Conservation (phyloP, 2,329 filamentous ascomycete genomes). For the Ciborinia camelliae region DNA sequence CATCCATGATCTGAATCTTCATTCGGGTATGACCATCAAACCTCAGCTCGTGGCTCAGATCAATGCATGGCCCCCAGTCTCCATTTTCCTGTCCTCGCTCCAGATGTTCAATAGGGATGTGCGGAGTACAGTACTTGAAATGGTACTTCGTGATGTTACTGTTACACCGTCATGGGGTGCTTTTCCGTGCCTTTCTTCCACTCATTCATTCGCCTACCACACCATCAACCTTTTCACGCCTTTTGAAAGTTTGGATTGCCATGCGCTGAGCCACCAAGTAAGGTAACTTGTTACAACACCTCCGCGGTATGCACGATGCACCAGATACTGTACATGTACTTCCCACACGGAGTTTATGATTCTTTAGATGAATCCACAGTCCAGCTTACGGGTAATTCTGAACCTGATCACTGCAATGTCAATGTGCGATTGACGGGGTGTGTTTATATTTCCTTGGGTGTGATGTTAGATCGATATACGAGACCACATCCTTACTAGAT, state of each 20-base stretch:
- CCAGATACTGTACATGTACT: constrained; percentile 10
- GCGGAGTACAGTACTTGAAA: background rate
- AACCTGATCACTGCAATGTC: too few relatives aligned
- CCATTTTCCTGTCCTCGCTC: background rate
- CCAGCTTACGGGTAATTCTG: background rate
- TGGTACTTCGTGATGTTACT: background rate
- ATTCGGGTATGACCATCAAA: constrained; percentile 1
- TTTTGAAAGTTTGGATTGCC: background rate
- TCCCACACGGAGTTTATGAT: background rate
- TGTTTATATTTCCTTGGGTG: too few relatives aligned
- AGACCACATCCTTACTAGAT: too few relatives aligned
- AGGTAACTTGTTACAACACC: background rate
- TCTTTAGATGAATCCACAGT: background rate
- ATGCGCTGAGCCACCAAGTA: constrained; percentile 9
- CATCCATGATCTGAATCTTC: background rate
- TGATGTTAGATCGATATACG: too few relatives aligned
- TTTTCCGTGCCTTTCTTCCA: constrained; percentile 1
- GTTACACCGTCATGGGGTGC: background rate
- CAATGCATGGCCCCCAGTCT: constrained; percentile 3
- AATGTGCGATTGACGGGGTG: too few relatives aligned
- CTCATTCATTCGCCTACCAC: background rate
- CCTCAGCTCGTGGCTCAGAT: constrained; percentile 13
- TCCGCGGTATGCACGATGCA: constrained; percentile 6
- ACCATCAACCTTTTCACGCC: background rate
- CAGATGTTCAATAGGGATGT: background rate